Conservation (phyloP, 768 basidiomycete genomes). For the Astraeus odoratus region DNA sequence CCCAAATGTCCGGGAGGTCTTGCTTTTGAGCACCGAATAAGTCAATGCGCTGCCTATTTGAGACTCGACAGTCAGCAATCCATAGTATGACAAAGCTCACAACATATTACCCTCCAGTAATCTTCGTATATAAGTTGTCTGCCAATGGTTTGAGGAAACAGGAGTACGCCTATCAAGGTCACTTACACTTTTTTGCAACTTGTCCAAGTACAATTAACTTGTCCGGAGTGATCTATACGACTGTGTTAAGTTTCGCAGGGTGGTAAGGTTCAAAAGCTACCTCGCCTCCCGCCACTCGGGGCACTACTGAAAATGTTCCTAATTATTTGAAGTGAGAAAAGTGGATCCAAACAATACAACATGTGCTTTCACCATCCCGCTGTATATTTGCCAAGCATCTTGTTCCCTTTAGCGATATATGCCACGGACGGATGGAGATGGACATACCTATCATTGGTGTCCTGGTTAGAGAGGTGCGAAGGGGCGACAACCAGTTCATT, state of each 20-base stretch:
- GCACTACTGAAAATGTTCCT: conserved; percentile 66
- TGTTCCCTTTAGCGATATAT: background rate
- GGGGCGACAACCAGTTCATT: conserved; percentile 63
- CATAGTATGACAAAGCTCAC: no score
- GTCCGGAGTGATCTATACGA: conserved; percentile 46
- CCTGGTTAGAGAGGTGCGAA: conserved; percentile 60
- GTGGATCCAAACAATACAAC: background rate
- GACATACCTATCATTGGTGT: conserved; percentile 52
- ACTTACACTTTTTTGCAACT: conserved; percentile 57
- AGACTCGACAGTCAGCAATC: background rate
- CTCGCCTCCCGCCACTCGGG: conserved; percentile 66
- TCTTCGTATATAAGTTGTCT: conserved; percentile 59
- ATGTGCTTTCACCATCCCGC: conserved; percentile 39
- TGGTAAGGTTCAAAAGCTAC: conserved; percentile 14
- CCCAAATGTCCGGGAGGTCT: conserved; percentile 65
- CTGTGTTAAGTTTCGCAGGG: background rate
- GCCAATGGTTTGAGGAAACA: background rate
- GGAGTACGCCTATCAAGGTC: background rate
- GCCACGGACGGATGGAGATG: background rate
- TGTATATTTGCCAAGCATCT: conserved; percentile 68
- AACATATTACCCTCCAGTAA: conserved; percentile 32
- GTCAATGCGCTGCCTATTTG: conserved; percentile 53
- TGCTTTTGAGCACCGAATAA: conserved; percentile 65
- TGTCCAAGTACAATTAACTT: conserved; percentile 56
- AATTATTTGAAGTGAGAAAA: background rate